Conservation (phyloP, 768 basidiomycete species). For the Xanthoconium purpureum region DNA sequence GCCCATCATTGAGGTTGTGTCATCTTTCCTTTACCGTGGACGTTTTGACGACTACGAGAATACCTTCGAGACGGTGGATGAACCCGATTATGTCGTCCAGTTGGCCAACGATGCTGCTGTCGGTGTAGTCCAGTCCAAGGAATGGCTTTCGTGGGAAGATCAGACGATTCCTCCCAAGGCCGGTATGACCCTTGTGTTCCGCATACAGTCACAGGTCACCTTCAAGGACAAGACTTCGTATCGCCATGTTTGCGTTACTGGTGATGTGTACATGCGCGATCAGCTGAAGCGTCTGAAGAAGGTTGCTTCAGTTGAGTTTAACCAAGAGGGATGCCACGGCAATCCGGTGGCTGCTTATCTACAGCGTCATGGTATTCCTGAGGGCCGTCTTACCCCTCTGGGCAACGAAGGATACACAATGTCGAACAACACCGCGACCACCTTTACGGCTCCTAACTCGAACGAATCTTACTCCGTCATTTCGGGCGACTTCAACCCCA, state of each 20-base stretch:
- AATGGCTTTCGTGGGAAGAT: slow-evolving; percentile 97
- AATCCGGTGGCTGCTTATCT: slow-evolving; percentile 94
- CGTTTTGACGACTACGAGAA: slow-evolving; percentile 91
- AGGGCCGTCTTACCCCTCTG: slow-evolving; percentile 75
- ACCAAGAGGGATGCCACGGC: slow-evolving; percentile 82
- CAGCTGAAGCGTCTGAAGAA: slow-evolving; percentile 85
- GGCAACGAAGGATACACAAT: slow-evolving; percentile 86
- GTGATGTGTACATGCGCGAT: slow-evolving; percentile 84
- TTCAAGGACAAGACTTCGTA: slow-evolving; percentile 91
- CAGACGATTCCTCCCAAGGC: slow-evolving; percentile 71
- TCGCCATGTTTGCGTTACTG: slow-evolving; percentile 75
- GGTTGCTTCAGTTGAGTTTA: slow-evolving; percentile 84
- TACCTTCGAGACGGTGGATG: slow-evolving; percentile 91
- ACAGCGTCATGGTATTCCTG: slow-evolving; percentile 80
- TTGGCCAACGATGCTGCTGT: slow-evolving; percentile 74
- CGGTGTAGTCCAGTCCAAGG: slow-evolving; percentile 90
- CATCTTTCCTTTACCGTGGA: slow-evolving; percentile 96
- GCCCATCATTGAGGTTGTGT: slow-evolving; percentile 89
- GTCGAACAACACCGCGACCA: slow-evolving; percentile 56
- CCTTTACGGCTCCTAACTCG: slow-evolving; percentile 80
- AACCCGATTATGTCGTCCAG: slow-evolving; percentile 82
- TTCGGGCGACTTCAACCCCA: slow-evolving; percentile 98
- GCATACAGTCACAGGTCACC: slow-evolving; percentile 76
- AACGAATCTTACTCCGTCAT: slow-evolving; percentile 96
- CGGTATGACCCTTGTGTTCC: slow-evolving; percentile 87